Percentiles rank a stretch among this genome's conserved stretches.
phyloP scores from a whole-genome alignment of 2,329 filamentous ascomycete genomes.

The Botryosphaeria dothidea region DNA sequence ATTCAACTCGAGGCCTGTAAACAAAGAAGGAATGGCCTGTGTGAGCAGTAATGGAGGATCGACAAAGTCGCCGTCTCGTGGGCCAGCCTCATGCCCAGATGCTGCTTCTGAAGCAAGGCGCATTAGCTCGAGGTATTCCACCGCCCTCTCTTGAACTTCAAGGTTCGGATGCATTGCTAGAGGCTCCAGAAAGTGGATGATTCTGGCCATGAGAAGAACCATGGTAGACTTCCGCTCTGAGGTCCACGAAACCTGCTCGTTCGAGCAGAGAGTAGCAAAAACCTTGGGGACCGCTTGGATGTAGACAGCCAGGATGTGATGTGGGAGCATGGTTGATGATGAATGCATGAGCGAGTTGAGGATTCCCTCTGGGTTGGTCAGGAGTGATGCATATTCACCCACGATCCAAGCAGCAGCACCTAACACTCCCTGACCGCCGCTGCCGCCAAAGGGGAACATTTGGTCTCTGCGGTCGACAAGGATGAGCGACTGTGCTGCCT shows the following conservation, averaged over 20 bases:
- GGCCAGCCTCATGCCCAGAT: constrained; percentile 60
- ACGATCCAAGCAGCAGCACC: constrained; percentile 80
- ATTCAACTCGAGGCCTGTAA: constrained; percentile 84
- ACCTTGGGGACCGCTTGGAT: constrained; percentile 86
- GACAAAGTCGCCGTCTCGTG: constrained; percentile 65
- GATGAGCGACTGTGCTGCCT: constrained; percentile 76
- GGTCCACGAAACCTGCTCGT: constrained; percentile 68
- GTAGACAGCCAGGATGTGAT: constrained; percentile 73
- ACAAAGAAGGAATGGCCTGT: constrained; percentile 86
- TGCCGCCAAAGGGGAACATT: constrained; percentile 54
- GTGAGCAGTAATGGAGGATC: constrained; percentile 83
- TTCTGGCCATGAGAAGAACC: constrained; percentile 75
- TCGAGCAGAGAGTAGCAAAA: constrained; percentile 70
- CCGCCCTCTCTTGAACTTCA: constrained; percentile 91
- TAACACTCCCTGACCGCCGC: constrained; percentile 63
- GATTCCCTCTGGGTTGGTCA: constrained; percentile 69
- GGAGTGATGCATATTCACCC: constrained; percentile 79
- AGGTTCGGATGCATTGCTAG: constrained; percentile 80
- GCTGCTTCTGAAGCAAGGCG: constrained; percentile 83
- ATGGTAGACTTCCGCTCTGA: constrained; percentile 71
- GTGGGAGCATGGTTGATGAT: constrained; percentile 57
- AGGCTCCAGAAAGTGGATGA: constrained; percentile 79
- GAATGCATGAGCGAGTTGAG: constrained; percentile 74
- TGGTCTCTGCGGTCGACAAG: constrained; percentile 62
- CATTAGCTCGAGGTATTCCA: constrained; percentile 88